These are phyloP conservation scores for Blastocrithidia nonstop DNA, from an alignment of 208 protist species.

Conservation along the genomic window DNA sequence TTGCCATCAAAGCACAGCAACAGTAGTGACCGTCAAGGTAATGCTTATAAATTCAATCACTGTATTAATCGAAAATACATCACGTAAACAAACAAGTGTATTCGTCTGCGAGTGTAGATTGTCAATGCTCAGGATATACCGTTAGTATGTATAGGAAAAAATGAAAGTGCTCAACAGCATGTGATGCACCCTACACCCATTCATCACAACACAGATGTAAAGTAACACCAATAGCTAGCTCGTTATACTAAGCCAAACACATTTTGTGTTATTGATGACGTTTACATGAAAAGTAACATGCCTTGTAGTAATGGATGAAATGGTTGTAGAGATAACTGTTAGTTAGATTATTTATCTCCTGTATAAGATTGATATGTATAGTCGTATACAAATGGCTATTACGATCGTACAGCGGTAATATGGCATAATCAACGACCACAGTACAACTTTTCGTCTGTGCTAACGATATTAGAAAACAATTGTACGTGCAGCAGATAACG, in stretches of 20 bases:
- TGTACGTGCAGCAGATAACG: no score
- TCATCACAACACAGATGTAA: no score
- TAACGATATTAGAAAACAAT: no score
- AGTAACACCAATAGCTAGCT: neutral
- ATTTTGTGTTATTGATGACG: constrained; percentile 68
- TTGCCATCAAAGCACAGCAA: no score
- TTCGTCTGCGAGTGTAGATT: no score
- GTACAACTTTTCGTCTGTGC: constrained; percentile 70
- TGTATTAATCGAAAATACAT: constrained; percentile 1
- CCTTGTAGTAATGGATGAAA: no score
- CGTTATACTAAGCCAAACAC: constrained; percentile 29
- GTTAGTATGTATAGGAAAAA: no score
- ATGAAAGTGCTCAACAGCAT: no score
- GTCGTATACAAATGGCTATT: constrained; percentile 28
- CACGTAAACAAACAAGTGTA: constrained; percentile 1
- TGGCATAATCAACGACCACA: constrained; percentile 23
- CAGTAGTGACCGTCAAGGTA: no score
- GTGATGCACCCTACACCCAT: no score
- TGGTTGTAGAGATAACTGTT: constrained; percentile 13
- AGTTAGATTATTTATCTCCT: constrained; percentile 8
- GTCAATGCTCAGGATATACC: no score
- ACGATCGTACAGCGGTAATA: constrained; percentile 45
- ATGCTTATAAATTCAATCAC: no score
- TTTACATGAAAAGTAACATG: constrained; percentile 8
- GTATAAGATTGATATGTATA: constrained; percentile 56